Evolutionary conservation across 495 filamentous ascomycete genomes (phyloP), one percentile per base, ranked within the genome.

Genomic region (Talaromyces proteolyticus): DNA sequence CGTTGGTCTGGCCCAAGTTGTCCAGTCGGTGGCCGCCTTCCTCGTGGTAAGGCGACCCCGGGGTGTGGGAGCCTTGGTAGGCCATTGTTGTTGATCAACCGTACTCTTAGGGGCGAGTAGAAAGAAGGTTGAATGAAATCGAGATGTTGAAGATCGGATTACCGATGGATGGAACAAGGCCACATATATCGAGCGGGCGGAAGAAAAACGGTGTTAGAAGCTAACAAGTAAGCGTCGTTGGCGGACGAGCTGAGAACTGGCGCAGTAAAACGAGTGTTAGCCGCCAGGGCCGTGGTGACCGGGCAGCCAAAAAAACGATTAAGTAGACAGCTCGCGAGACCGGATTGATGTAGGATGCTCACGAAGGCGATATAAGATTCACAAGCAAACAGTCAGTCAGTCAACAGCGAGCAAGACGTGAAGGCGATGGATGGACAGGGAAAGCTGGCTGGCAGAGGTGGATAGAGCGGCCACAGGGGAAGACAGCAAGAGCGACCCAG

Each of bases 11-110:
- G 49, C 78, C 77, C 42, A 90, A 71, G 63, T 90, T 84, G 55
- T 89, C 80, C 53, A 89, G 68, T 39, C 72, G 77, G 63, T 88
- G 83, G 50, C 77, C 78, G 22, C 81, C 74, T 45, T 76, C 76
- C 25, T 65, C 63, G 51, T 65, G 62, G 40, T 46, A 53, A 29
- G 67, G 64, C 52, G 71, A 70, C 4, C 25, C 14, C 20, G 50
- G 50, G 6, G 49, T 26, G 44, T 69, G 63, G 51, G 53, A 54
- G 46, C 68, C 70, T 61, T 70, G 66, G 61, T 82, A 79, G 56
- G 77, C 76, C 78, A 82, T 82, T n/a, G 55, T 34, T 38, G 48
- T n/a, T n/a, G 29, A 45, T 25, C 18, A 19, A 37, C 17, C 44
- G 17, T 17, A 34, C 19, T 29, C 37, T 29, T 8, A 47, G 25